Evolutionary conservation across 2,329 filamentous ascomycete species (phyloP), one percentile per base, ranked within the genome.

Genomic region (Cordyceps cicadae): DNA sequence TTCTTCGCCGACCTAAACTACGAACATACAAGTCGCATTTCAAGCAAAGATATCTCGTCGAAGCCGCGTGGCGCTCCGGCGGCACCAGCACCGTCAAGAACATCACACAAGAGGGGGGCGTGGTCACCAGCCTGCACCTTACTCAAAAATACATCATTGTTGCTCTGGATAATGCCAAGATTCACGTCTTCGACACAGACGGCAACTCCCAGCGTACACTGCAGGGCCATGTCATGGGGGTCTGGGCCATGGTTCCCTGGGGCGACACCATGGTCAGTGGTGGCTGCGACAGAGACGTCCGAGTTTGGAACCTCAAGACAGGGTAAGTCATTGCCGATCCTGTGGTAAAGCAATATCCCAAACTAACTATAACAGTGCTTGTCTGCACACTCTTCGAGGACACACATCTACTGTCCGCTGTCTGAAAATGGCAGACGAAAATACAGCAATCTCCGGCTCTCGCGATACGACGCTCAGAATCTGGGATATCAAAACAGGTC

Each of bases 171-270:
- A 99, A 97, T 74, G 93, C 94, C 43, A 96, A 95, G 78, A 99
- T 99, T 51, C 94, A 99, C 74, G 92, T 99, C 29, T 99, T 97
- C 71, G 90, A 97, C 72, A 92, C 91, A 0, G 86, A 94, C 66
- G 94, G 94, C 39, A 87, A 92, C 67, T 86, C 91, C 65, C 87
- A 96, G 67, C 90, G 92, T 71, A 96, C 91, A 2, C 77, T 99
- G 32, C 88, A 94, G 70, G 94, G 94, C 12, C 94, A 99, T 76
- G 90, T 97, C 50, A 99, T 99, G 94, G 94, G 94, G 46, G 94
- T 99, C 21, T 99, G 94, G 94, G 94, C 94, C 54, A 97, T 99
- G 93, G 92, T 99, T 26, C 94, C 94, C 7, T 97, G 92, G 90
- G 93, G 90, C 62, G 93, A 99, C 72, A 88, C 90, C 58, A 81